Base-by-base conservation (phyloP, 352 stramenopile genomes). In the Pythium coloratum region DNA sequence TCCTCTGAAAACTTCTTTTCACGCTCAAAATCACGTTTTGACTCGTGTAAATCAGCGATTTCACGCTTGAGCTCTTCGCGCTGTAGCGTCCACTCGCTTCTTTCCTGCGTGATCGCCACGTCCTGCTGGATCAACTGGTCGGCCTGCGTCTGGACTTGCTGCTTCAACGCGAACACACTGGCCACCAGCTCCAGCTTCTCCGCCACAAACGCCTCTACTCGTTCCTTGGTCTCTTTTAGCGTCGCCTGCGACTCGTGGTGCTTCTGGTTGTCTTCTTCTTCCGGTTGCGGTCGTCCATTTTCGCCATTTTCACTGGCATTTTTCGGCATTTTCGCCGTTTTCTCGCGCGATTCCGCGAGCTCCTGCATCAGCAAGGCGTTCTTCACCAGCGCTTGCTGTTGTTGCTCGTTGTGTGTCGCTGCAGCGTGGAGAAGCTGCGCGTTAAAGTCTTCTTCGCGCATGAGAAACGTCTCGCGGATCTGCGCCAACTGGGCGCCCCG, bases 1-100 rank as follows among this genome's bases (percentile, higher is more conserved):
- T 80, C 71, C 5, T 72, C 67, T 30, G 75, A 56, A 58, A 73
- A 73, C 42, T 77, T 63, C 44, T 77, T 77, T 30, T 80, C 76
- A 20, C 76, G 59, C 53, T 69, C 58, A 18, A 75, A 46, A 16
- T 82, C 72, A 13, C 49, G 28, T 18, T 62, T 47, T 38, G 72
- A 18, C 10, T 66, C 61, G 47, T 79, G 42, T n/a, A 73, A 10
- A 0, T 71, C 28, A 20, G 62, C 63, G n/a, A 70, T 26, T 51
- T 73, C 28, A 34, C 55, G 50, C 32, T 59, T 59, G 36, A 73
- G 16, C 26, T 64, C 68, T 12, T 78, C 71, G 0, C 44, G 32
- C 53, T 76, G 67, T 33, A 87, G 61, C 30, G 65, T 26, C 34
- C 66, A 76, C 24, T 84, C 81, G 46, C 76, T 70, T 0, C 69